Percentiles rank a stretch among this genome's conserved stretches.
These are phyloP conservation scores for Ophiocordyceps camponoti-leonardi DNA, from an alignment of 2,329 filamentous ascomycete genomes.

Conservation along the genomic window DNA sequence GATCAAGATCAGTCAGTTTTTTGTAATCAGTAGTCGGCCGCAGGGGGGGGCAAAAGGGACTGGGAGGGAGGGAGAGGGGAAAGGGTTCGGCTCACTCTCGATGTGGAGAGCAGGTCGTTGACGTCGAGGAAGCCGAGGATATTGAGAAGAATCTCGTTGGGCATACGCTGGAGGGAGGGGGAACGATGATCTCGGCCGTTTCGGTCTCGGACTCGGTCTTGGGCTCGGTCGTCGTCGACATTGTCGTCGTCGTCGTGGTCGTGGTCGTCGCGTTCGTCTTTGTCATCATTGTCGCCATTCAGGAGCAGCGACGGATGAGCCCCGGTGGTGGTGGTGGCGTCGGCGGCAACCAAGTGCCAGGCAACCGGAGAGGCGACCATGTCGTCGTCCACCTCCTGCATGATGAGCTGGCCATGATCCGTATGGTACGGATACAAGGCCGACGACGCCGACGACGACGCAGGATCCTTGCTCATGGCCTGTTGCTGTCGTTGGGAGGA, in stretches of 20 bases:
- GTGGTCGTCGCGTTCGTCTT: too few relatives aligned
- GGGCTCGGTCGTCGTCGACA: background rate
- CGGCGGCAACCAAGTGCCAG: background rate
- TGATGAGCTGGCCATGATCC: slow-evolving; percentile 1
- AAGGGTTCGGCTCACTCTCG: slow-evolving; percentile 28
- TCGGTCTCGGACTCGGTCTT: background rate
- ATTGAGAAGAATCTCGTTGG: slow-evolving; percentile 38
- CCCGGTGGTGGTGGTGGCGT: too few relatives aligned
- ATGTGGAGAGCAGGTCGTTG: slow-evolving; percentile 35
- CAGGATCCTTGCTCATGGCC: background rate
- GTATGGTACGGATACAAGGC: too few relatives aligned
- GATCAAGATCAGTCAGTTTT: too few relatives aligned
- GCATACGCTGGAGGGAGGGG: slow-evolving; percentile 22
- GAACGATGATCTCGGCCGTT: background rate
- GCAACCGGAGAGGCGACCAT: background rate
- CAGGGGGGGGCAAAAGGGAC: background rate
- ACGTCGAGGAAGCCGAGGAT: slow-evolving; percentile 40
- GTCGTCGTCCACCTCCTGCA: background rate
- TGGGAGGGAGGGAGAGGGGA: background rate
- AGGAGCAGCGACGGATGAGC: background rate
- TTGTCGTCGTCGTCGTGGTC: background rate
- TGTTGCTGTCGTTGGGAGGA: too few relatives aligned
- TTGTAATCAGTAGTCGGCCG: too few relatives aligned
- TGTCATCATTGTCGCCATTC: background rate
- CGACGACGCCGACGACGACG: background rate